A percentile compares a stretch with the other conserved stretches of the same genome.
phyloP scores from a whole-genome alignment of 768 basidiomycete genomes.

The Naganishia onofrii region DNA sequence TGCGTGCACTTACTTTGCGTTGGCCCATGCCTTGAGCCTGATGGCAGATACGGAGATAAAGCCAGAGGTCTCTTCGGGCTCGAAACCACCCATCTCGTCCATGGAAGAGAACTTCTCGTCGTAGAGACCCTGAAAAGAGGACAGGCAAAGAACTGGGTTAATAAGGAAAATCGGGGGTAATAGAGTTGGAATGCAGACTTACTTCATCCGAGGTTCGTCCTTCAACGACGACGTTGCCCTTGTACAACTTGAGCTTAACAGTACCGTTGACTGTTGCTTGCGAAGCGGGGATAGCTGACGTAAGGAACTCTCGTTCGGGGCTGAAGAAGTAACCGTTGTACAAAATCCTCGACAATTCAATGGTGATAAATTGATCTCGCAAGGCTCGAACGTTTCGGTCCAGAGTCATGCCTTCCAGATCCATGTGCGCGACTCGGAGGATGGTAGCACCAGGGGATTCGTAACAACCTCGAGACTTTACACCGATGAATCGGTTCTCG shows the following conservation, averaged over 20 bases:
- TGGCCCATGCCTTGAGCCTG: conserved; percentile 86
- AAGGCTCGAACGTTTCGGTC: conserved; percentile 94
- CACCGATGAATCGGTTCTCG: conserved; percentile 98
- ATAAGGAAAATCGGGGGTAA: neutral
- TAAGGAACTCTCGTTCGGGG: conserved; percentile 95
- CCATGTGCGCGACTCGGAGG: conserved; percentile 89
- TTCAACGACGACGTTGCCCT: conserved; percentile 92
- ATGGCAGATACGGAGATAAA: conserved; percentile 98
- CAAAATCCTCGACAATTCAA: conserved; percentile 81
- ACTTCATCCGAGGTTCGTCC: conserved; percentile 71
- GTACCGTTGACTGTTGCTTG: conserved; percentile 95
- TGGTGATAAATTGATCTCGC: conserved; percentile 90
- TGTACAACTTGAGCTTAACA: conserved; percentile 86
- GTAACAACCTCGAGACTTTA: conserved; percentile 99
- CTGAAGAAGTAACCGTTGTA: conserved; percentile 99
- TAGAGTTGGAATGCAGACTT: conserved; percentile 53
- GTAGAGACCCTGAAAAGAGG: conserved; percentile 70
- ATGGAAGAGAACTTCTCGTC: conserved; percentile 94
- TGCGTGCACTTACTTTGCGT: conserved; percentile 53
- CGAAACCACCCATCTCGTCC: conserved; percentile 98
- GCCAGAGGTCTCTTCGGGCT: conserved; percentile 89
- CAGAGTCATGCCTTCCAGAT: conserved; percentile 94
- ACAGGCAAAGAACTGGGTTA: neutral
- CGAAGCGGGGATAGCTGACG: conserved; percentile 82
- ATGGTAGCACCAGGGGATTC: conserved; percentile 96